phyloP scores from a whole-genome alignment of 2,329 filamentous ascomycete genomes.

The Microdochium nivale region DNA sequence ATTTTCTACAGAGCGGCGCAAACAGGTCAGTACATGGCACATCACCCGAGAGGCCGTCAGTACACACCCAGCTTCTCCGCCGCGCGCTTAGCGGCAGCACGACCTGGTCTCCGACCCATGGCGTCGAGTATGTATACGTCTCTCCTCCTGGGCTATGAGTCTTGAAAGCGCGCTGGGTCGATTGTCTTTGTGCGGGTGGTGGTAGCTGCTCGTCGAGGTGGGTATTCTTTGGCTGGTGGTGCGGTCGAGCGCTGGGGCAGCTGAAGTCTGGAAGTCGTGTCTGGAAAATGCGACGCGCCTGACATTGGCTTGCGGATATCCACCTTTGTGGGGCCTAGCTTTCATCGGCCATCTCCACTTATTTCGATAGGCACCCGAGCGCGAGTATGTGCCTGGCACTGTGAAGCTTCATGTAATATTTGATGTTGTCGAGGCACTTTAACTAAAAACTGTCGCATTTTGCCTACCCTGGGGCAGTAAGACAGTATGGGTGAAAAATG shows the following conservation, averaged over 20 bases:
- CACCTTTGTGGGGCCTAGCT: not conserved
- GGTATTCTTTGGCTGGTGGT: not conserved
- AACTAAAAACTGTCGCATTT: too few species aligned
- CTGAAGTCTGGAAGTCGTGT: not conserved
- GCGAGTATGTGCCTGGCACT: too few species aligned
- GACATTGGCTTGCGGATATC: not conserved
- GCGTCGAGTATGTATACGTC: not conserved
- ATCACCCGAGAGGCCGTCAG: not conserved
- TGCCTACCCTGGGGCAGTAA: too few species aligned
- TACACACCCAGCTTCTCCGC: slow-evolving; percentile 31
- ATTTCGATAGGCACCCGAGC: too few species aligned
- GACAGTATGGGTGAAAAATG: too few species aligned
- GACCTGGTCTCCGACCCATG: slow-evolving; percentile 30
- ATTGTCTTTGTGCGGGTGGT: not conserved
- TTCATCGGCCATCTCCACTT: not conserved
- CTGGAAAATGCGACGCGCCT: not conserved
- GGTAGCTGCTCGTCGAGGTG: not conserved
- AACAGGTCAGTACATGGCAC: not conserved
- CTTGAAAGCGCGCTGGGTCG: not conserved
- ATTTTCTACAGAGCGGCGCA: slow-evolving; percentile 27
- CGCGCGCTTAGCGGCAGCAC: slow-evolving; percentile 33
- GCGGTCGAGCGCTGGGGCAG: not conserved
- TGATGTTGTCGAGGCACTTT: too few species aligned
- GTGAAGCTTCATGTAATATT: too few species aligned
- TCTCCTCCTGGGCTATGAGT: not conserved